These are phyloP conservation scores for Fistulina hepatica DNA, from an alignment of 1,284 basidiomycete species.

Conservation along the genomic window DNA sequence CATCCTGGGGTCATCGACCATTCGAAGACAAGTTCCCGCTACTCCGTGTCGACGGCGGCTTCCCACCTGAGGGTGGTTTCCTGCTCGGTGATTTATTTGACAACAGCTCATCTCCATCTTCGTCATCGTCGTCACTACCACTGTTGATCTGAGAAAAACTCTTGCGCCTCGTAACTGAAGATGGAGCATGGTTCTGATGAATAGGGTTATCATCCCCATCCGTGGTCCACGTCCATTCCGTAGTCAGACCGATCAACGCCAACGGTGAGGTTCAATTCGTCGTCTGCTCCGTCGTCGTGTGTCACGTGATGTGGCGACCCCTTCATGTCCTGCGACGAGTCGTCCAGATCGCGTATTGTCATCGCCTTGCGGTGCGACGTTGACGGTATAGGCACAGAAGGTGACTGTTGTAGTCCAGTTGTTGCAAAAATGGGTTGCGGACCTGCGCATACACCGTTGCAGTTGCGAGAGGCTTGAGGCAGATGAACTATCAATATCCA, in stretches of 20 bases:
- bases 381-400: background rate
- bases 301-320: conserved; percentile 33
- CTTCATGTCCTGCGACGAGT: too few relatives aligned
- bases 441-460: conserved; percentile 25
- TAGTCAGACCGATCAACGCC: conserved; percentile 22
- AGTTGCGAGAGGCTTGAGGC: background rate
- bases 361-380: background rate
- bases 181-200: conserved; percentile 22
- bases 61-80: conserved; percentile 18
- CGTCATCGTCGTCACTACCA: conserved; percentile 33
- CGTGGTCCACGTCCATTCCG: conserved; percentile 18
- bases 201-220: conserved; percentile 10
- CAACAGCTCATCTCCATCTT: conserved; percentile 24
- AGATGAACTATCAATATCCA: conserved; percentile 48
- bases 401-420: conserved; percentile 22
- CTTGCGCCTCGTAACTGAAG: conserved; percentile 25
- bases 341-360: too few relatives aligned
- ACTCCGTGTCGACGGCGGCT: conserved; percentile 15
- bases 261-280: conserved; percentile 22
- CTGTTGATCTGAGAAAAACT: conserved; percentile 39
- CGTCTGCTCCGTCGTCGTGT: conserved; percentile 36
- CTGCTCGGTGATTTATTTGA: conserved; percentile 13
- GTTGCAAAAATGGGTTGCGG: conserved; percentile 47
- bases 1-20: conserved; percentile 23
- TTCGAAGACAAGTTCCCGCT: conserved; percentile 20